Conservation (phyloP, 2,329 filamentous ascomycete species). For the Teratosphaeria epicoccoides region DNA sequence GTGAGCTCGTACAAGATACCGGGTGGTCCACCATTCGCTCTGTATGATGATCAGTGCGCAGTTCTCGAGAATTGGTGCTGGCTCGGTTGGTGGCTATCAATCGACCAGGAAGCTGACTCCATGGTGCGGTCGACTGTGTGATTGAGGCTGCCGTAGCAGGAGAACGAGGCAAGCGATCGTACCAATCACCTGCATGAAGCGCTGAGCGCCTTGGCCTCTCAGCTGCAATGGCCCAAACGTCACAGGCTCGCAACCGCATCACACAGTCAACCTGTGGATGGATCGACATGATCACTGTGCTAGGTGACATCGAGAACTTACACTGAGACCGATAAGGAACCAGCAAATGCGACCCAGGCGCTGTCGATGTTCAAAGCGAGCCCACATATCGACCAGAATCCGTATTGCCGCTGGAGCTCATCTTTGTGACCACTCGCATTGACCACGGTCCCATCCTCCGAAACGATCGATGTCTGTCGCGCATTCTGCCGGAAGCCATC, state of each 20-base stretch:
- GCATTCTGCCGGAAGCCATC: conserved; percentile 4
- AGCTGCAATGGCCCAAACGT: too few species aligned
- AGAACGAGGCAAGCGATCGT: too few species aligned
- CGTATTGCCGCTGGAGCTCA: conserved; percentile 53
- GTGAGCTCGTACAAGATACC: conserved; percentile 29
- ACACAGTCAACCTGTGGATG: too few species aligned
- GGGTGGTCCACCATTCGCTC: conserved; percentile 26
- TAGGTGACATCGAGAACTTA: too few species aligned
- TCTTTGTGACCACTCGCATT: conserved; percentile 56
- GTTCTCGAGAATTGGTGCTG: not conserved
- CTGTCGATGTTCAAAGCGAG: conserved; percentile 52
- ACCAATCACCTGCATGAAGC: too few species aligned
- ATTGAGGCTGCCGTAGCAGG: too few species aligned
- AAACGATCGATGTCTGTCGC: conserved; percentile 15
- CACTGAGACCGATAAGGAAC: conserved; percentile 47
- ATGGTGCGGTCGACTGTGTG: too few species aligned
- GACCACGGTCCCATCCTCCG: conserved; percentile 35
- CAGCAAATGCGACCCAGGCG: conserved; percentile 54
- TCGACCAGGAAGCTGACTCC: too few species aligned
- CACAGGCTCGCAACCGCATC: too few species aligned
- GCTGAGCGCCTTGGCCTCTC: too few species aligned
- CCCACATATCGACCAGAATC: conserved; percentile 48
- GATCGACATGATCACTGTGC: too few species aligned
- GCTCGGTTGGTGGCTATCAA: too few species aligned
- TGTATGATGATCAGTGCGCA: not conserved